Conservation (phyloP, 768 basidiomycete species). For the Rhizopogon sp. region DNA sequence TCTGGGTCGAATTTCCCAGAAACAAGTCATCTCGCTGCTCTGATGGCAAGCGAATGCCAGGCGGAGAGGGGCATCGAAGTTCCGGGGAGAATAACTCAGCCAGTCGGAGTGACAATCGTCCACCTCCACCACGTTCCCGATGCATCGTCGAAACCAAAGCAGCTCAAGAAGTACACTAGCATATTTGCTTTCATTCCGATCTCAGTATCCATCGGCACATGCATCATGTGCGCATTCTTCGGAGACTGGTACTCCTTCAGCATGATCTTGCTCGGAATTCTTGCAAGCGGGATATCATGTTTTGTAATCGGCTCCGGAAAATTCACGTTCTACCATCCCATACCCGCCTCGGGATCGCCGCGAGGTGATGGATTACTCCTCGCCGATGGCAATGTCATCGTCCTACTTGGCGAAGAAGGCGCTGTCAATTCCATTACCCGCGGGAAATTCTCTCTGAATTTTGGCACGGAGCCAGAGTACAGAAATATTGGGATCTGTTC, state of each 20-base stretch:
- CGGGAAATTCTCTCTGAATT: slow-evolving; percentile 25
- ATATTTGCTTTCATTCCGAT: slow-evolving; percentile 28
- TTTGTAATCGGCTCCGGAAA: slow-evolving; percentile 28
- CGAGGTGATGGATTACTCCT: slow-evolving; percentile 26
- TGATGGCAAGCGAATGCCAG: slow-evolving; percentile 23
- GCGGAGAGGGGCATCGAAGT: slow-evolving; percentile 9
- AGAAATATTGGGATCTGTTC: slow-evolving; percentile 26
- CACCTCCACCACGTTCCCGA: slow-evolving; percentile 20
- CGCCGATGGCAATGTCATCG: slow-evolving; percentile 18
- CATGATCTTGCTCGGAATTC: slow-evolving; percentile 29
- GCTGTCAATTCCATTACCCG: slow-evolving; percentile 28
- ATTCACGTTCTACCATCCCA: slow-evolving; percentile 22
- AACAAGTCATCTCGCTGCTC: slow-evolving; percentile 26
- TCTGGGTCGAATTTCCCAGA: slow-evolving; percentile 27
- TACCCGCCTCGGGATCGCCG: slow-evolving; percentile 19
- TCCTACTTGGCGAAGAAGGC: slow-evolving; percentile 24
- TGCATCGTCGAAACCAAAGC: slow-evolving; percentile 11
- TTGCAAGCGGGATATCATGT: slow-evolving; percentile 27
- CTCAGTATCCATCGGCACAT: slow-evolving; percentile 21
- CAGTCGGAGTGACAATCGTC: slow-evolving; percentile 23
- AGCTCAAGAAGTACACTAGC: slow-evolving; percentile 14
- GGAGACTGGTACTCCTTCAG: slow-evolving; percentile 29
- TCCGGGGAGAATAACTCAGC: slow-evolving; percentile 18
- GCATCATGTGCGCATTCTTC: slow-evolving; percentile 22
- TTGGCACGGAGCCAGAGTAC: slow-evolving; percentile 21